These are phyloP conservation scores for Teunomyces stri DNA, from an alignment of 805 yeast species.

Conservation along the genomic window DNA sequence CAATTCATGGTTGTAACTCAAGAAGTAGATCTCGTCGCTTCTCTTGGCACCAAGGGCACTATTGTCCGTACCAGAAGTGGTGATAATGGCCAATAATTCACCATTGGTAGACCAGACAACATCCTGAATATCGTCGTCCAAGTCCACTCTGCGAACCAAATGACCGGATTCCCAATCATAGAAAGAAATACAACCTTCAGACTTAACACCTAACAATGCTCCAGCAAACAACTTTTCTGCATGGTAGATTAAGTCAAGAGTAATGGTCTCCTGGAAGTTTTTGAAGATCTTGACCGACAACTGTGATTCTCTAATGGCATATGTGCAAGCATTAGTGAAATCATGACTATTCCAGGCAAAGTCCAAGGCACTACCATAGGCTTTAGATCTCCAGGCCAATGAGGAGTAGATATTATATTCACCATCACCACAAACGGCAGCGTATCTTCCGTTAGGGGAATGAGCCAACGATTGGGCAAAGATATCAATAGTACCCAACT, in stretches of 20 bases:
- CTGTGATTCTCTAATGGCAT: slow-evolving; percentile 73
- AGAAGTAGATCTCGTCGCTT: slow-evolving; percentile 68
- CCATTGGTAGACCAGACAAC: slow-evolving; percentile 94
- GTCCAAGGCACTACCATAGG: slow-evolving; percentile 86
- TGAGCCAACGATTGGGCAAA: slow-evolving; percentile 85
- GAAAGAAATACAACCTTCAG: slow-evolving; percentile 81
- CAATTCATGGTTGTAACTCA: slow-evolving; percentile 67
- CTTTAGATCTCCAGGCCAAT: slow-evolving; percentile 95
- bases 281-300: slow-evolving; percentile 69
- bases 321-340: slow-evolving; percentile 58
- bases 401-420: slow-evolving; percentile 96
- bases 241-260: slow-evolving; percentile 63
- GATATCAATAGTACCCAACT: slow-evolving; percentile 89
- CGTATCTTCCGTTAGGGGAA: slow-evolving; percentile 97
- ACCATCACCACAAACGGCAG: slow-evolving; percentile 96
- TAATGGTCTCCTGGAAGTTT: slow-evolving; percentile 77
- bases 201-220: slow-evolving; percentile 78
- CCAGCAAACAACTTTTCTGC: slow-evolving; percentile 87
- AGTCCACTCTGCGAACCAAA: slow-evolving; percentile 85
- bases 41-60: slow-evolving; percentile 35
- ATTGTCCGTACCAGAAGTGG: slow-evolving; percentile 25
- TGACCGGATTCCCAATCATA: slow-evolving; percentile 92
- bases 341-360: slow-evolving; percentile 93
- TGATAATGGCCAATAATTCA: slow-evolving; percentile 73
- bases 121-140: slow-evolving; percentile 67